Conservation (phyloP, 352 stramenopile species). For the Phytophthora niederhauseri region DNA sequence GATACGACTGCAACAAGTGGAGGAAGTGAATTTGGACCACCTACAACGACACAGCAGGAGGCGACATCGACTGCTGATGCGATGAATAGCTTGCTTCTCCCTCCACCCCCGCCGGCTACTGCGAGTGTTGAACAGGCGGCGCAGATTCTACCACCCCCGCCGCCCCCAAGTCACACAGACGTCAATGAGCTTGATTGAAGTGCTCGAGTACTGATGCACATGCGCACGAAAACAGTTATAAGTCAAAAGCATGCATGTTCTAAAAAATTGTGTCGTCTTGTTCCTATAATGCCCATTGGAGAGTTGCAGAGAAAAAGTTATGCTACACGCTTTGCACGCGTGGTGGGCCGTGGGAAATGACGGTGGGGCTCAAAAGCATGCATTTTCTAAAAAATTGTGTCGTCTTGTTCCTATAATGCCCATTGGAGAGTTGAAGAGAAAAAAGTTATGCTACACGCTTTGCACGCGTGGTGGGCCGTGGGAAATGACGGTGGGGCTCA, state of each 20-base stretch:
- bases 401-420: neutral
- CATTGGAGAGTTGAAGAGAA: neutral
- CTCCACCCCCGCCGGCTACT: slow-evolving; percentile 26
- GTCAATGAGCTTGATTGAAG: slow-evolving; percentile 59
- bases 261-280: neutral
- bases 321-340: slow-evolving; percentile 3
- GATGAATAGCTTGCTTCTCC: slow-evolving; percentile 8
- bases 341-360: slow-evolving; percentile 6
- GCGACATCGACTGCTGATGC: neutral
- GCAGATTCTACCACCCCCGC: neutral
- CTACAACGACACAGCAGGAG: slow-evolving; percentile 1
- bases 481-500: slow-evolving; percentile 15
- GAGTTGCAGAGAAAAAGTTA: neutral
- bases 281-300: neutral
- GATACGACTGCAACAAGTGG: neutral
- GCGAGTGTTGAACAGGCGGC: neutral
- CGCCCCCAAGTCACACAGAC: slow-evolving; percentile 39
- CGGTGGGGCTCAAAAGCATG: slow-evolving; percentile 15
- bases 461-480: slow-evolving; percentile 5
- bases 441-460: neutral
- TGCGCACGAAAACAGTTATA: neutral
- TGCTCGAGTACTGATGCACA: neutral
- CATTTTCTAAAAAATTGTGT: neutral
- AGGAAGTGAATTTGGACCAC: slow-evolving; percentile 3
- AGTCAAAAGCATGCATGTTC: neutral